A percentile compares a stretch with the other conserved stretches of the same genome.
These are phyloP conservation scores for Nitzschia palea DNA, from an alignment of 108 stramenopile species.

Conservation along the genomic window DNA sequence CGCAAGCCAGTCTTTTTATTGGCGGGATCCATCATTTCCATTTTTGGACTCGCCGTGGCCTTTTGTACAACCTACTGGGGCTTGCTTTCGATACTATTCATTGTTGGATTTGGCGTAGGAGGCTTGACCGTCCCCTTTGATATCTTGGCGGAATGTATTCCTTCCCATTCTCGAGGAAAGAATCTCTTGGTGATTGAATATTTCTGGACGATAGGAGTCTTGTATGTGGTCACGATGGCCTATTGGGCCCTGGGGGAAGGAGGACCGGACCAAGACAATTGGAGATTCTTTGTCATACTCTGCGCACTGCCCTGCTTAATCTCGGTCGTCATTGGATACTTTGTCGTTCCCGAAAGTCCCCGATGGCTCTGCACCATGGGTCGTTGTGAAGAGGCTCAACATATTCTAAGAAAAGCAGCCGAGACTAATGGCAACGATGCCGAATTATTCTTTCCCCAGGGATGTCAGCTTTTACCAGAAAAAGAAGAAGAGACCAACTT, in stretches of 20 bases:
- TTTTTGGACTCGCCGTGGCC: conserved; percentile 60
- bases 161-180: conserved; percentile 48
- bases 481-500: conserved; percentile 43
- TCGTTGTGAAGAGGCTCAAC: conserved; percentile 60
- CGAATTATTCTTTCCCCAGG: conserved; percentile 35
- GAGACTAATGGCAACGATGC: conserved; percentile 41
- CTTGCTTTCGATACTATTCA: conserved; percentile 50
- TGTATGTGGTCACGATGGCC: conserved; percentile 67
- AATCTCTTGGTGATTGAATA: conserved; percentile 72
- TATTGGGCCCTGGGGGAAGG: conserved; percentile 48
- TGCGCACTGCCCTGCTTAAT: conserved; percentile 65
- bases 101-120: conserved; percentile 76
- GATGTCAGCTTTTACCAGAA: conserved; percentile 41
- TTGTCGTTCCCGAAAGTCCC: conserved; percentile 77
- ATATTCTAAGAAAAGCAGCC: conserved; percentile 57
- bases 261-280: conserved; percentile 21
- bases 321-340: conserved; percentile 56
- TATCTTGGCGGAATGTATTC: conserved; percentile 76
- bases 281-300: conserved; percentile 66
- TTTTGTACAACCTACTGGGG: conserved; percentile 49
- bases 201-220: conserved; percentile 79
- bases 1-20: conserved; percentile 73
- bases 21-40: conserved; percentile 54
- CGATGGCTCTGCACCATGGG: conserved; percentile 71
- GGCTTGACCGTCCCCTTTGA: conserved; percentile 77